Evolutionary conservation across 148 eudicot species (phyloP).

Genomic region (Rhododendron kiyosumense): DNA sequence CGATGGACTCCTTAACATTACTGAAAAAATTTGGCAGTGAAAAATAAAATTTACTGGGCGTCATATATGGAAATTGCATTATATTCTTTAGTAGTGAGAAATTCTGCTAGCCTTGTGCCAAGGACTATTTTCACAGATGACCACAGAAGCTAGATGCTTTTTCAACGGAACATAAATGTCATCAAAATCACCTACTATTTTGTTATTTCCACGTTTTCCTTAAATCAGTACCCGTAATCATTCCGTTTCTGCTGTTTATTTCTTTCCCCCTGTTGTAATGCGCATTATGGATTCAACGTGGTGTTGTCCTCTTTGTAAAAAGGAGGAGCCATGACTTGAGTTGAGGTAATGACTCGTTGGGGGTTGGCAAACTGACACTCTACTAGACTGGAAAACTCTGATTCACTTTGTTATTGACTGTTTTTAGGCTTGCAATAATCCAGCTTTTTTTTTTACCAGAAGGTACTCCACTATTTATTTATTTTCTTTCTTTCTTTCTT

Average conservation of each 20-base stretch:
- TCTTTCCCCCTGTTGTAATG: not conserved
- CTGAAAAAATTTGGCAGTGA: not conserved
- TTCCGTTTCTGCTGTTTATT: not conserved
- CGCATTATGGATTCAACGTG: not conserved
- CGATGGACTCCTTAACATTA: not conserved
- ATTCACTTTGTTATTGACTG: not conserved
- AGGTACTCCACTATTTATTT: not conserved
- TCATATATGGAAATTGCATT: not conserved
- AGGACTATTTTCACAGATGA: not conserved
- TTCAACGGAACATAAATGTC: not conserved
- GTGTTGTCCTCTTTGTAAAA: not conserved
- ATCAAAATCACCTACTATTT: not conserved
- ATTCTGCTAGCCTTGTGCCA: not conserved
- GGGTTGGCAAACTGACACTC: no score
- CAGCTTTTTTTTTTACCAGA: not conserved
- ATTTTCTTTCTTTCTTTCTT: not conserved
- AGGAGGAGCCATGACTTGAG: not conserved
- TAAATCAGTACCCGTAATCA: not conserved
- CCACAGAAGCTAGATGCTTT: not conserved
- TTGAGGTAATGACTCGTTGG: not conserved
- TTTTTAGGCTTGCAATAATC: not conserved
- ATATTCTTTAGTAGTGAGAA: not conserved
- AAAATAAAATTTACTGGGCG: not conserved
- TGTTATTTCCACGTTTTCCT: not conserved
- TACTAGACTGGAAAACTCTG: no score